Evolutionary conservation across 2,329 filamentous ascomycete species (phyloP).

Genomic region (Rhinocladiella mackenziei): DNA sequence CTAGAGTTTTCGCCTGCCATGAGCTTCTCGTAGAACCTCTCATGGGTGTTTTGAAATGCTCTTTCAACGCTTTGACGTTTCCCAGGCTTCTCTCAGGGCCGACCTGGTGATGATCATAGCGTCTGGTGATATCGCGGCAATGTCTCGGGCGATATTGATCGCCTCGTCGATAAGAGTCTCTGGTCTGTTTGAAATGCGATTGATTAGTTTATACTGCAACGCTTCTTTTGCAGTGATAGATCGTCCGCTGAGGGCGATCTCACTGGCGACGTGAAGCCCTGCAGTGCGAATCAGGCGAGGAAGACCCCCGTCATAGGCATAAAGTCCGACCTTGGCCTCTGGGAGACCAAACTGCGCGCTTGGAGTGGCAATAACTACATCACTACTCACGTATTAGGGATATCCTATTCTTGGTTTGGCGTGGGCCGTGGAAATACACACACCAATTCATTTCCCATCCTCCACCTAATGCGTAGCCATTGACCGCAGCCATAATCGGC

Average conservation of each 20-base stretch:
- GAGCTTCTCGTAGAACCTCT: slow-evolving; percentile 5
- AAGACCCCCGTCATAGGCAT: slow-evolving; percentile 65
- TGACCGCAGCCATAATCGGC: slow-evolving; percentile 70
- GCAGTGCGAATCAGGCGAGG: slow-evolving; percentile 62
- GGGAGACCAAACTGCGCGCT: slow-evolving; percentile 63
- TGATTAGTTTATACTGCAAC: slow-evolving; percentile 63
- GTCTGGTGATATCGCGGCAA: slow-evolving; percentile 67
- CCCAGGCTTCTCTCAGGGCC: slow-evolving; percentile 68
- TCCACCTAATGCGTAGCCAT: slow-evolving; percentile 69
- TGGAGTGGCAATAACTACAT: slow-evolving; percentile 60
- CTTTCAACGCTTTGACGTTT: slow-evolving; percentile 61
- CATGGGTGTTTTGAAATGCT: slow-evolving; percentile 48
- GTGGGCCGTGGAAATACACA: neutral
- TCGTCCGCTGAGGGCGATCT: slow-evolving; percentile 66
- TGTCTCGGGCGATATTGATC: slow-evolving; percentile 50
- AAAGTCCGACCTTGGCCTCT: slow-evolving; percentile 66
- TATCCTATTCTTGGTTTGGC: too few relatives aligned
- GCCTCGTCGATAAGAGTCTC: slow-evolving; percentile 27
- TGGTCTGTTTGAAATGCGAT: slow-evolving; percentile 2
- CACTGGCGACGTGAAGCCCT: slow-evolving; percentile 63
- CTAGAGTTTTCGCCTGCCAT: slow-evolving; percentile 58
- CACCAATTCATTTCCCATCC: slow-evolving; percentile 61
- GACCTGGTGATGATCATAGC: slow-evolving; percentile 66
- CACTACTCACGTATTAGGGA: slow-evolving; percentile 37
- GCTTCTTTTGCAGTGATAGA: slow-evolving; percentile 57